A percentile compares a stretch with the other conserved stretches of the same genome.
phyloP scores from a whole-genome alignment of 1,284 basidiomycete species.

The Ustilago nuda region DNA sequence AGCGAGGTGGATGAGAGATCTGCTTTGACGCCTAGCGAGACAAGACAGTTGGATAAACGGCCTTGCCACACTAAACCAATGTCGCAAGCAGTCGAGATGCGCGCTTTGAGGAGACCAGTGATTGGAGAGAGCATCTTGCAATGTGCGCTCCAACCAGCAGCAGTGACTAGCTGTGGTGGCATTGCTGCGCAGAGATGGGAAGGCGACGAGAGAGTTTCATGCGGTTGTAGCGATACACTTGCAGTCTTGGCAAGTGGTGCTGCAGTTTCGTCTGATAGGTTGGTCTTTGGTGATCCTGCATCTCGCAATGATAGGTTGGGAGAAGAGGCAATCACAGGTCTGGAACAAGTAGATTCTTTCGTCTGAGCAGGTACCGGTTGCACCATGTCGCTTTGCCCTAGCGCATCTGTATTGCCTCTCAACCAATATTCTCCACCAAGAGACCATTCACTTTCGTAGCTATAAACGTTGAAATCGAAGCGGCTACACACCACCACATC shows the following conservation, averaged over 20 bases:
- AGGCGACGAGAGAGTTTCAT: not conserved
- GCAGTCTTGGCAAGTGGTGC: not conserved
- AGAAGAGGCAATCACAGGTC: not conserved
- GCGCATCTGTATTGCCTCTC: not conserved
- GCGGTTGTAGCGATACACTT: too few species aligned
- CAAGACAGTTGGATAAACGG: conserved; percentile 85
- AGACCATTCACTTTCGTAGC: conserved; percentile 94
- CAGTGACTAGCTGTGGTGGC: not conserved
- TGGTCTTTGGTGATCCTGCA: too few species aligned
- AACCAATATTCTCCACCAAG: conserved; percentile 73
- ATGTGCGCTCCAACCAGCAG: not conserved
- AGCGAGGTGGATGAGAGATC: conserved; percentile 79
- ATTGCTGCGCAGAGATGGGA: not conserved
- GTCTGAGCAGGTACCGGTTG: too few species aligned
- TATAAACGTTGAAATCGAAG: conserved; percentile 96
- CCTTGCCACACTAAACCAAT: conserved; percentile 94
- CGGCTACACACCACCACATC: conserved; percentile 89
- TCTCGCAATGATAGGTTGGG: conserved; percentile 1
- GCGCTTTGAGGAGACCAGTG: conserved; percentile 86
- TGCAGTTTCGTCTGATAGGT: not conserved
- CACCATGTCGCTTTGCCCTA: not conserved
- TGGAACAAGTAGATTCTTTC: too few species aligned
- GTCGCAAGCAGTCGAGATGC: conserved; percentile 79
- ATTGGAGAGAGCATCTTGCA: conserved; percentile 70
- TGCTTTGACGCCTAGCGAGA: conserved; percentile 87